A percentile compares a stretch with the other conserved stretches of the same genome.
These are phyloP conservation scores for Candida schatavii DNA, from an alignment of 805 yeast species.

Conservation along the genomic window DNA sequence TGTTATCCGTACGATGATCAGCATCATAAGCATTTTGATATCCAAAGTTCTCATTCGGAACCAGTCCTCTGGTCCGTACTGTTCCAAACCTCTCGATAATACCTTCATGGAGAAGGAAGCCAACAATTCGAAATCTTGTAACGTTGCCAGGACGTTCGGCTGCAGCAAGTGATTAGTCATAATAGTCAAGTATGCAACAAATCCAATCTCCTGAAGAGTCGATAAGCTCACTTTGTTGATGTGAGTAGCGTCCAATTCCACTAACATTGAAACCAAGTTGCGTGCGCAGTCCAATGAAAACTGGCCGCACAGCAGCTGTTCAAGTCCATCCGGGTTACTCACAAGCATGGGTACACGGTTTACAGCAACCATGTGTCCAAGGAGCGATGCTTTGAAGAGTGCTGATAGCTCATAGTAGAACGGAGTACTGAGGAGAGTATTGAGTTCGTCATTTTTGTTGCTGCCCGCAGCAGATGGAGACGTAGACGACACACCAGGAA, in stretches of 20 bases:
- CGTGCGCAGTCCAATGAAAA: conserved; percentile 29
- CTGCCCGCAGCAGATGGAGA: too few relatives aligned
- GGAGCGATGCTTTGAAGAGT: conserved; percentile 21
- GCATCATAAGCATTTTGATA: conserved; percentile 10
- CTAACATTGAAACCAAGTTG: conserved; percentile 18
- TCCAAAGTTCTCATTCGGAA: conserved; percentile 3
- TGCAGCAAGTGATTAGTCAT: conserved; percentile 12
- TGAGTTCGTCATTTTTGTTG: neutral
- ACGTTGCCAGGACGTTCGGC: neutral
- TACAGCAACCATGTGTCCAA: conserved; percentile 23
- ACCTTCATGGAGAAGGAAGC: conserved; percentile 1
- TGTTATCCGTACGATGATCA: conserved; percentile 21
- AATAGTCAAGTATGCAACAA: conserved; percentile 23
- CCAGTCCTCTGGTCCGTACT: conserved; percentile 1
- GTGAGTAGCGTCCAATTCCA: conserved; percentile 8
- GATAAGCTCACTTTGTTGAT: conserved; percentile 16
- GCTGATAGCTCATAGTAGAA: conserved; percentile 3
- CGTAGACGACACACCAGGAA: conserved; percentile 8
- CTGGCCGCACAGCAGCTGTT: conserved; percentile 15
- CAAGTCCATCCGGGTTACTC: conserved; percentile 10
- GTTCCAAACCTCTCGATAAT: neutral
- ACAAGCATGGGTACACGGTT: conserved; percentile 28
- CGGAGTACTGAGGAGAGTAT: conserved; percentile 1
- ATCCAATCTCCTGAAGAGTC: conserved; percentile 20
- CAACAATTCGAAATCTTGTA: conserved; percentile 1